These are phyloP conservation scores for Backusella mclennaniae DNA, from an alignment of 192 early-diverging fungal species.

Conservation along the genomic window DNA sequence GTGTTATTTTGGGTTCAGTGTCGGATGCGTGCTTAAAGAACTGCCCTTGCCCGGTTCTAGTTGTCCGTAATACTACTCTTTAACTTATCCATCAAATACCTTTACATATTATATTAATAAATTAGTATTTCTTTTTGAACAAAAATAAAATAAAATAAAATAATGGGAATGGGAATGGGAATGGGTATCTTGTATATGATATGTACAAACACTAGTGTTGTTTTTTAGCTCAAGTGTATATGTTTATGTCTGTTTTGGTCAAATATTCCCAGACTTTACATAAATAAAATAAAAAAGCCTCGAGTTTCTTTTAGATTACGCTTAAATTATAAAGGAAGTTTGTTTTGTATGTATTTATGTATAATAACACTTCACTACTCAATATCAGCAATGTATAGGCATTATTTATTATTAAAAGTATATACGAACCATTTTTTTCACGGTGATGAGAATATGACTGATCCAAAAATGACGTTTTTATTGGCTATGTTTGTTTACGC, in stretches of 20 bases:
- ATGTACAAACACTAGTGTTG: neutral
- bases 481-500: neutral
- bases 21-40: conserved; percentile 15
- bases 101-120: neutral
- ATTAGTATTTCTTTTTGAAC: neutral
- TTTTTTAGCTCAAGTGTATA: neutral
- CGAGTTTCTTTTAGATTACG: neutral
- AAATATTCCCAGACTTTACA: neutral
- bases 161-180: no score
- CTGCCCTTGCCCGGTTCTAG: conserved; percentile 19
- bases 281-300: neutral
- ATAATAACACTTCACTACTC: no score
- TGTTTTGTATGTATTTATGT: no score
- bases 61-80: conserved; percentile 19
- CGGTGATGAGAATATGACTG: neutral
- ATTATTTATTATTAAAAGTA: no score
- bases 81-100: neutral
- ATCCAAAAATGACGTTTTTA: neutral
- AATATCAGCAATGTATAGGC: no score
- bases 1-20: conserved; percentile 22
- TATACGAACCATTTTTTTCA: no score
- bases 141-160: neutral
- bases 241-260: neutral
- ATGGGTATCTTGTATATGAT: no score
- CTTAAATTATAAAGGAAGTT: neutral